A percentile compares a stretch with the other conserved stretches of the same genome.
Conservation (phyloP, 2,329 filamentous ascomycete species). For the Calycina marina region DNA sequence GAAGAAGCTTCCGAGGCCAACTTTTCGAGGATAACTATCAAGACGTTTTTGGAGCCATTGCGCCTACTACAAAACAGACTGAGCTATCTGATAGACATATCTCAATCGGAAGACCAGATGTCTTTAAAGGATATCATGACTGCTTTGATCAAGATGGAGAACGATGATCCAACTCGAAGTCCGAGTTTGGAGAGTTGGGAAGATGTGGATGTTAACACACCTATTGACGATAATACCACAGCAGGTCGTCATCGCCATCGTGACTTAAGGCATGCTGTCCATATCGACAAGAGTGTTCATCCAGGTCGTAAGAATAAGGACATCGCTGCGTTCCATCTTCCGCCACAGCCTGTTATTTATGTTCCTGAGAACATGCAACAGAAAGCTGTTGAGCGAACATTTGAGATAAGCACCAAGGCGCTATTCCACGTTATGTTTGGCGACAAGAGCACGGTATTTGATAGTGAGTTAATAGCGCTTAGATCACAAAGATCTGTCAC, state of each 20-base stretch:
- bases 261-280: slow-evolving; percentile 41
- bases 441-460: slow-evolving; percentile 85
- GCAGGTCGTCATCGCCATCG: slow-evolving; percentile 27
- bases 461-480: slow-evolving; percentile 1
- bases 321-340: slow-evolving; percentile 59
- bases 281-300: slow-evolving; percentile 47
- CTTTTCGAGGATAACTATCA: slow-evolving; percentile 56
- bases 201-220: slow-evolving; percentile 49
- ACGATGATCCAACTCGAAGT: slow-evolving; percentile 41
- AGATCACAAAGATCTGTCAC: slow-evolving; percentile 2
- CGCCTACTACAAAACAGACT: slow-evolving; percentile 69
- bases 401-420: slow-evolving; percentile 84
- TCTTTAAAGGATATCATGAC: slow-evolving; percentile 56
- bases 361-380: slow-evolving; percentile 69
- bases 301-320: slow-evolving; percentile 23
- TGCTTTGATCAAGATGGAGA: slow-evolving; percentile 61
- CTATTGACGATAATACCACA: slow-evolving; percentile 42
- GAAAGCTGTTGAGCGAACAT: slow-evolving; percentile 63
- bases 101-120: slow-evolving; percentile 56
- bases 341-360: slow-evolving; percentile 66
- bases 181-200: slow-evolving; percentile 86
- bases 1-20: slow-evolving; percentile 13
- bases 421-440: slow-evolving; percentile 95
- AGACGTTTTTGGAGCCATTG: slow-evolving; percentile 82
- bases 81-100: slow-evolving; percentile 72